Base-by-base conservation (phyloP, 228 moss, liverwort and hornwort species). In the Sphagnum fallax region DNA sequence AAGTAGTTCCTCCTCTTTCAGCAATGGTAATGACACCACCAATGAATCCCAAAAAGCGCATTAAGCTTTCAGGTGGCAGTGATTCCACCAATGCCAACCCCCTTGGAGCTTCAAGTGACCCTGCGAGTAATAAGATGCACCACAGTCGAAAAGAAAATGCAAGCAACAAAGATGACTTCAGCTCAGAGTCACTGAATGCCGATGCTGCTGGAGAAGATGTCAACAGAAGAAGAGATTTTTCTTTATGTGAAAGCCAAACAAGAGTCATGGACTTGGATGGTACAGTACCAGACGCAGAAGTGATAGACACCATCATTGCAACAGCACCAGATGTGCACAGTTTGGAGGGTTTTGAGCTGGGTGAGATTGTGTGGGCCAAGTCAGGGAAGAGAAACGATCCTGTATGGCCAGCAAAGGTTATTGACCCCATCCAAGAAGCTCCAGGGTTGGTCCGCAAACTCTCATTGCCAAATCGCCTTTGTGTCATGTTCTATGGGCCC, bases 301-400 rank as follows among this genome's bases (percentile, higher is more conserved):
- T 72, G 57, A 90, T 80, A 79, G 89, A 84, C 65, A 73, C 68
- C 53, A 70, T 73, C 59, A 83, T 76, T 48, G 68, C 77, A 57
- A 81, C 63, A 75, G 73, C 76, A 9, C 75, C 75, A 10, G 80
- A 82, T 63, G 85, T 87, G 67, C 90, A 89, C 77, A 82, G 81
- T 50, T 68, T 98, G 74, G 89, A 92, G 68, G 89, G 80, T 61
- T 94, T 98, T 76, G 94, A 94, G 71, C 62, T 92, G 52, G 98
- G 98, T 16, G 98, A 89, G 67, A 94, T 98, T 77, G 93, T 98
- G 52, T 98, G 98, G 98, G 98, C 98, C 5, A 98, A 92, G 76
- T 98, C 98, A 50, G 98, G 98, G 60, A 98, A 98, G 77, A 82
- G 94, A 57, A 98, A 98, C 67, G 98, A 98, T 71, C 98, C 98